Evolutionary conservation across 176 grass and related monocot genomes (phyloP), one percentile per base, ranked within the genome.

Genomic region (Puccinellia tenuiflora): DNA sequence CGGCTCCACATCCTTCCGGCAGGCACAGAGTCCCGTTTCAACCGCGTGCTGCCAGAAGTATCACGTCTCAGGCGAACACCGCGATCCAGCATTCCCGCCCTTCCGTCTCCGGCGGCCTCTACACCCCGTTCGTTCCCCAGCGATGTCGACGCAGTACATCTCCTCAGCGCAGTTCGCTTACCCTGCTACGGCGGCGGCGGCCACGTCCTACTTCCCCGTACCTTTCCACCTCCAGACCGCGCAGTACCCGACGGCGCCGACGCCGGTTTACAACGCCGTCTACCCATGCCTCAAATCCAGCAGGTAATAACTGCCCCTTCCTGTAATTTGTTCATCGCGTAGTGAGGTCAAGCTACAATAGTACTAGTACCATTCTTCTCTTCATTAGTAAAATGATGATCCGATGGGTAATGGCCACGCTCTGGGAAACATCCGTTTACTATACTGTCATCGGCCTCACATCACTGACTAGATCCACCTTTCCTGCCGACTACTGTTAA

Each of bases 151-250:
- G 63, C 79, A 87, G 75, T 85, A 83, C 69, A 75, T 92, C 76
- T 64, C 82, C 8, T 22, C 82, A 43, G 77, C 70, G 50, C 91
- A 82, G 78, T 88, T 93, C 79, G 30, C 83, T 48, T 84, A 84
- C 83, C 76, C 55, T 7, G 33, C 71, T 3, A 73, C 75, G 5
- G 61, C 73, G 5, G 77, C 83, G 1, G 11, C 77, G 61, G 28
- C 63, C 33, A 54, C 71, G 54, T 65, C 87, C 73, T 92, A 92
- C 81, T 94, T 97, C 26, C 94, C 88, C 38, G 77, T 89, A 20
- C 88, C 94, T 1, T 94, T 92, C 67, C 92, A 94, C 69, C 90
- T 97, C 26, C 94, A 92, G 38, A 81, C 85, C 66, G 47, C 83
- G 76, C 84, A 86, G 38, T 63, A 68, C 79, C 17, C 83, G n/a